phyloP scores from a whole-genome alignment of 768 basidiomycete species.

The Termitomyces sp. region DNA sequence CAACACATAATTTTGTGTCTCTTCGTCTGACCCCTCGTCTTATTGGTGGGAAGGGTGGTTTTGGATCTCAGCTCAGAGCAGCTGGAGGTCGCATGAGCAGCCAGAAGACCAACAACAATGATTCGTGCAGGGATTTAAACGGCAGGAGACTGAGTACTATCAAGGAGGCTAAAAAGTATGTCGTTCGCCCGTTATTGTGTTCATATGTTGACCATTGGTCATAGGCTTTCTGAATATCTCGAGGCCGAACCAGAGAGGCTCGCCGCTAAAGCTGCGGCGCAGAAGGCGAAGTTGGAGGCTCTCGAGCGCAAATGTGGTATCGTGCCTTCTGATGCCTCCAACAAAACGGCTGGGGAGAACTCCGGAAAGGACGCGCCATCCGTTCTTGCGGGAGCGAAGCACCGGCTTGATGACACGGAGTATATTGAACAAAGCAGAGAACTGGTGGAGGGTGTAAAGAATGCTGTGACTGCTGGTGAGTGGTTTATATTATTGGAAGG shows the following conservation, averaged over 20 bases:
- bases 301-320: conserved; percentile 85
- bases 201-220: neutral
- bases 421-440: conserved; percentile 90
- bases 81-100: conserved; percentile 98
- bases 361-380: conserved; percentile 33
- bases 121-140: conserved; percentile 89
- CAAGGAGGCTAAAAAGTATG: conserved; percentile 93
- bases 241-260: conserved; percentile 80
- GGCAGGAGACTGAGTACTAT: conserved; percentile 89
- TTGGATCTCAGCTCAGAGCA: conserved; percentile 93
- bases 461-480: conserved; percentile 81
- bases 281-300: conserved; percentile 78
- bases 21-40: conserved; percentile 74
- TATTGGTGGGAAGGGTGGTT: conserved; percentile 94
- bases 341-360: conserved; percentile 22
- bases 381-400: conserved; percentile 69
- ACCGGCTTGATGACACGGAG: conserved; percentile 88
- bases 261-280: conserved; percentile 72
- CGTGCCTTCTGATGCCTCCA: conserved; percentile 27
- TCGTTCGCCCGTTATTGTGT: conserved; percentile 2
- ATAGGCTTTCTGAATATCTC: conserved; percentile 80
- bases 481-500: neutral
- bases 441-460: conserved; percentile 88
- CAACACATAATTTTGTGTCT: conserved; percentile 41
- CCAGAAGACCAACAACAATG: conserved; percentile 93